Percentiles rank a stretch among this genome's conserved stretches.
These are phyloP conservation scores for Apium graveolens DNA, from an alignment of 129 eudicot genomes.

Conservation along the genomic window DNA sequence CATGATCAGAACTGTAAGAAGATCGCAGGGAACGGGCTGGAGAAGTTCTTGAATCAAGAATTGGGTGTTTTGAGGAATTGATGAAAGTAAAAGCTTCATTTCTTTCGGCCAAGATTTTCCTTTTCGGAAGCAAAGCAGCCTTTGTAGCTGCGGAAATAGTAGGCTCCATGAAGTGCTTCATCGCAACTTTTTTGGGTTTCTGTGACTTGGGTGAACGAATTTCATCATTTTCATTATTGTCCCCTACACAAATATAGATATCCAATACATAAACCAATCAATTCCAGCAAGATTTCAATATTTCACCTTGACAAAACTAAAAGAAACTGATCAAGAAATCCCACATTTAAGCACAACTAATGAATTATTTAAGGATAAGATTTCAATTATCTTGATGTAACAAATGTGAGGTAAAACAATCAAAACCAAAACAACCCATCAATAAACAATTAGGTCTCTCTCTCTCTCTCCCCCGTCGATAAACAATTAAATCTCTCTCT, in stretches of 20 bases:
- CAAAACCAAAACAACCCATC: background rate
- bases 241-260: slow-evolving; percentile 29
- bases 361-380: background rate
- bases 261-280: background rate
- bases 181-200: slow-evolving; percentile 19
- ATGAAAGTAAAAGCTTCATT: slow-evolving; percentile 23
- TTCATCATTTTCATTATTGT: slow-evolving; percentile 40
- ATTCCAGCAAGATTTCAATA: background rate
- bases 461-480: no score
- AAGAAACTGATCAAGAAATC: background rate
- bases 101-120: slow-evolving; percentile 58
- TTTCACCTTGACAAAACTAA: background rate
- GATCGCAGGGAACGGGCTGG: slow-evolving; percentile 3
- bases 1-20: slow-evolving; percentile 6
- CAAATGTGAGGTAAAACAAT: background rate
- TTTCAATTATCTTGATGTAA: background rate
- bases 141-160: slow-evolving; percentile 66
- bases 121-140: slow-evolving; percentile 36
- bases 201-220: slow-evolving; percentile 28
- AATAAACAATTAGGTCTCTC: background rate
- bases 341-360: background rate
- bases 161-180: slow-evolving; percentile 60
- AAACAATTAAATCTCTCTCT: no score
- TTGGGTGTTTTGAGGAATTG: slow-evolving; percentile 15
- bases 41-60: slow-evolving; percentile 17